Evolutionary conservation across 805 yeast genomes (phyloP).

Genomic region (Dipodascopsis tothii): DNA sequence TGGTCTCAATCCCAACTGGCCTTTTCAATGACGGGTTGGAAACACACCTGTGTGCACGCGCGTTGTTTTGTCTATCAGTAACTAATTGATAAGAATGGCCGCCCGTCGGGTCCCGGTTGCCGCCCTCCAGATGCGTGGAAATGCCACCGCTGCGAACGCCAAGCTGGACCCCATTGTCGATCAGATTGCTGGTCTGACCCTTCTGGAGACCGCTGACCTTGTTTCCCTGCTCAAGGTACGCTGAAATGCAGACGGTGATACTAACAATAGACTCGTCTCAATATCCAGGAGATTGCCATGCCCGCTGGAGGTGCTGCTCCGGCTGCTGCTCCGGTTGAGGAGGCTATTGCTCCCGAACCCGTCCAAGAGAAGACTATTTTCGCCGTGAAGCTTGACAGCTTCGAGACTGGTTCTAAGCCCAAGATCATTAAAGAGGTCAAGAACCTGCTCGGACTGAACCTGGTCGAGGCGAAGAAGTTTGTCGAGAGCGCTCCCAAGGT

Average conservation of each 20-base stretch:
- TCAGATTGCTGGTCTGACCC: constrained; percentile 81
- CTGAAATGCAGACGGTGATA: constrained; percentile 23
- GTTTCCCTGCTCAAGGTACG: constrained; percentile 45
- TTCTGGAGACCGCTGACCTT: constrained; percentile 84
- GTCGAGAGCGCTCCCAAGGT: constrained; percentile 97
- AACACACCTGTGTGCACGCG: too few relatives aligned
- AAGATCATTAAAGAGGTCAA: constrained; percentile 97
- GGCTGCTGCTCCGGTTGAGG: constrained; percentile 59
- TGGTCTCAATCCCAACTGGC: too few relatives aligned
- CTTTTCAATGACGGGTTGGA: too few relatives aligned
- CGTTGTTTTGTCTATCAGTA: too few relatives aligned
- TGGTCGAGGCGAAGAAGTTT: constrained; percentile 95
- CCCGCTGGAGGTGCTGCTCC: constrained; percentile 54
- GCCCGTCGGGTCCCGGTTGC: too few relatives aligned
- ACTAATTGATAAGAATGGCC: too few relatives aligned
- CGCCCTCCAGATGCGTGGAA: too few relatives aligned
- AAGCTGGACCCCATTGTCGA: constrained; percentile 83
- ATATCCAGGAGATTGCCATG: constrained; percentile 87
- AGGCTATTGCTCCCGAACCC: constrained; percentile 64
- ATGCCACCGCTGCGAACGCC: constrained; percentile 50
- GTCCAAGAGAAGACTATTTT: constrained; percentile 85
- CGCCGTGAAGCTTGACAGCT: constrained; percentile 82
- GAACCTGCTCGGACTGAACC: constrained; percentile 77
- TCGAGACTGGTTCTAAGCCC: constrained; percentile 92
- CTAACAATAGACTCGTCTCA: constrained; percentile 49